Percentiles rank a stretch among this genome's conserved stretches.
Conservation (phyloP, 2,329 filamentous ascomycete genomes). For the Neofusicoccum umdonicola region DNA sequence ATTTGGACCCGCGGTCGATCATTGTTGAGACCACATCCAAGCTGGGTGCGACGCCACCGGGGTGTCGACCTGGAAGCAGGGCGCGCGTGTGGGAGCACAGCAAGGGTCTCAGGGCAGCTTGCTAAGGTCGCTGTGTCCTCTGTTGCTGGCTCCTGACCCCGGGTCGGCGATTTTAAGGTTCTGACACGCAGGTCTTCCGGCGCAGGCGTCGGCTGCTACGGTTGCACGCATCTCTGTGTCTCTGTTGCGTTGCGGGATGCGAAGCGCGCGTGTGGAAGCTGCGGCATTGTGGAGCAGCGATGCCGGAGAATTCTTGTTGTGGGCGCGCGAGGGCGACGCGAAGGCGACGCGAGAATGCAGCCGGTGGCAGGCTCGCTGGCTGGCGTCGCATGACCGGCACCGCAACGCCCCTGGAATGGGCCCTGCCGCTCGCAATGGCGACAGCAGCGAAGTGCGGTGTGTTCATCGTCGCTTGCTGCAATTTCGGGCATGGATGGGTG, state of each 20-base stretch:
- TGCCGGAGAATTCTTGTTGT: not conserved
- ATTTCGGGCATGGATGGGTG: not conserved
- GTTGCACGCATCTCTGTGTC: constrained; percentile 3
- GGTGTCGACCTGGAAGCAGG: constrained; percentile 2
- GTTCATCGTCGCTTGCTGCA: not conserved
- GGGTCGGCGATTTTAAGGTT: constrained; percentile 7
- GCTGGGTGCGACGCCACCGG: not conserved
- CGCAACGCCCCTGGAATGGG: constrained; percentile 3
- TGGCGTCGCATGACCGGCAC: not conserved
- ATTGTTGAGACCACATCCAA: not conserved
- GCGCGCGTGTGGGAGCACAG: not conserved
- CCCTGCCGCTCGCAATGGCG: too few species aligned
- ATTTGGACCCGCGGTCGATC: constrained; percentile 6
- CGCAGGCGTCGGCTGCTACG: not conserved
- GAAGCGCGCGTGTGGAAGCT: not conserved
- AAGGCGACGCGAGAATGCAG: not conserved
- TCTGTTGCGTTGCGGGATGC: constrained; percentile 6
- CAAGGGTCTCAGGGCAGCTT: not conserved
- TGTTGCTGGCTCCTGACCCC: not conserved
- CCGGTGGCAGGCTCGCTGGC: not conserved
- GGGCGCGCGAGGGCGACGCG: not conserved
- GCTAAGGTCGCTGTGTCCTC: not conserved
- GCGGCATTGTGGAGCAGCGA: not conserved
- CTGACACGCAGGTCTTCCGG: constrained; percentile 9
- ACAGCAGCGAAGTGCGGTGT: not conserved